Evolutionary conservation across 2,329 filamentous ascomycete species (phyloP).

Genomic region (Hymenoscyphus infarciens): DNA sequence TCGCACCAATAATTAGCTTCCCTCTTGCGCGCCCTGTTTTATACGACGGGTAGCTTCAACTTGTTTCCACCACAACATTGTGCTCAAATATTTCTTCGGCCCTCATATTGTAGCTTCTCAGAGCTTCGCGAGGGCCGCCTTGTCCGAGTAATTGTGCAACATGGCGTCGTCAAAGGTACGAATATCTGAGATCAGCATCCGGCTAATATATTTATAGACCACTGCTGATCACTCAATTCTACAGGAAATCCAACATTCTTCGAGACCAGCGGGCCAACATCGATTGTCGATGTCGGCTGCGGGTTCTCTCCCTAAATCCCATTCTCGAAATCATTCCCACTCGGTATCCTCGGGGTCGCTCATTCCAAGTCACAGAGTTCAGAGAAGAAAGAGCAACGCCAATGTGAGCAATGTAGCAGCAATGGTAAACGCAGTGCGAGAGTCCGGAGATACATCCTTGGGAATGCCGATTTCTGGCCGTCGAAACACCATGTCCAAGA

Average conservation of each 20-base stretch:
- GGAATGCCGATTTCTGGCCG: conserved; percentile 58
- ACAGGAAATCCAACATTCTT: conserved; percentile 62
- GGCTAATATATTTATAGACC: conserved; percentile 32
- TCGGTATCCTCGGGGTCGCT: conserved; percentile 74
- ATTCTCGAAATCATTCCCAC: conserved; percentile 69
- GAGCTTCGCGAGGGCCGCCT: conserved; percentile 36
- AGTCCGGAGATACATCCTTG: conserved; percentile 55
- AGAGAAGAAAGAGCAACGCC: conserved; percentile 84
- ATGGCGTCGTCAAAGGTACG: conserved; percentile 63
- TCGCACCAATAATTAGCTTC: conserved; percentile 9
- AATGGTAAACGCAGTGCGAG: conserved; percentile 68
- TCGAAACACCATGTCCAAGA: conserved; percentile 68
- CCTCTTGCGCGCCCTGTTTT: conserved; percentile 26
- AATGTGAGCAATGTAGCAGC: conserved; percentile 66
- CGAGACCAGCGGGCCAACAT: conserved; percentile 64
- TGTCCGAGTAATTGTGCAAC: conserved; percentile 36
- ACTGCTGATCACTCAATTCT: conserved; percentile 32
- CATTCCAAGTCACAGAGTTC: conserved; percentile 80
- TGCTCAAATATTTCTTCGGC: conserved; percentile 27
- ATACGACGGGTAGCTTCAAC: conserved; percentile 32
- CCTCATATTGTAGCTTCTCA: conserved; percentile 36
- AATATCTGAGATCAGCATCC: conserved; percentile 23
- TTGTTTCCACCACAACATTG: conserved; percentile 25
- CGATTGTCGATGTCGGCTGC: conserved; percentile 56
- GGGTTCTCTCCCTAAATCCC: conserved; percentile 50